Evolutionary conservation across 495 filamentous ascomycete species (phyloP).

Genomic region (Penicillium antarcticum): DNA sequence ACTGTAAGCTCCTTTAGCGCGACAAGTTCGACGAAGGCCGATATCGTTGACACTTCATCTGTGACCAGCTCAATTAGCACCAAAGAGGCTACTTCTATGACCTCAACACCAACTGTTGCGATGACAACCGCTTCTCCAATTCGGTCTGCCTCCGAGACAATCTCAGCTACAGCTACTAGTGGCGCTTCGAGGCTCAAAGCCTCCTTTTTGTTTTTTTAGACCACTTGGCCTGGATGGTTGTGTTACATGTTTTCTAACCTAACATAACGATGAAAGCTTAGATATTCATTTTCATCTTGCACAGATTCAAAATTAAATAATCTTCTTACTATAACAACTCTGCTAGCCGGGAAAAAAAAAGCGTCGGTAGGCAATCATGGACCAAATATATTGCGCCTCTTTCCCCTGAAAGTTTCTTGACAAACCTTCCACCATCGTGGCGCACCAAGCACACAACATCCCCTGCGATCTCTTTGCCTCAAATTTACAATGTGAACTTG

Average conservation of each 20-base stretch:
- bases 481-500: constrained; percentile 12
- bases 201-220: not conserved
- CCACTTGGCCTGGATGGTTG: too few relatives aligned
- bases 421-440: not conserved
- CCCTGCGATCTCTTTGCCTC: constrained; percentile 12
- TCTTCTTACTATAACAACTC: too few relatives aligned
- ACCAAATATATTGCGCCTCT: too few relatives aligned
- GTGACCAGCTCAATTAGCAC: constrained; percentile 7
- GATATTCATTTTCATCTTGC: too few relatives aligned
- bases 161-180: constrained; percentile 16
- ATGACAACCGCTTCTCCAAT: not conserved
- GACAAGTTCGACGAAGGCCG: constrained; percentile 12
- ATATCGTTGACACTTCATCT: constrained; percentile 5
- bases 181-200: constrained; percentile 18
- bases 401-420: too few relatives aligned
- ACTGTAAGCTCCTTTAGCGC: constrained; percentile 14
- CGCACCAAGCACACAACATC: constrained; percentile 20
- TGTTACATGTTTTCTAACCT: too few relatives aligned
- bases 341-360: too few relatives aligned
- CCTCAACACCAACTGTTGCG: constrained; percentile 7
- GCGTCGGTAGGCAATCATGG: too few relatives aligned
- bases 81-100: constrained; percentile 4
- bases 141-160: constrained; percentile 8
- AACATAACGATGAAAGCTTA: too few relatives aligned
- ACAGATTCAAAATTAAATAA: too few relatives aligned